Base-by-base conservation (phyloP, 106 monocot genomes). In the Cymbidium sinense region DNA sequence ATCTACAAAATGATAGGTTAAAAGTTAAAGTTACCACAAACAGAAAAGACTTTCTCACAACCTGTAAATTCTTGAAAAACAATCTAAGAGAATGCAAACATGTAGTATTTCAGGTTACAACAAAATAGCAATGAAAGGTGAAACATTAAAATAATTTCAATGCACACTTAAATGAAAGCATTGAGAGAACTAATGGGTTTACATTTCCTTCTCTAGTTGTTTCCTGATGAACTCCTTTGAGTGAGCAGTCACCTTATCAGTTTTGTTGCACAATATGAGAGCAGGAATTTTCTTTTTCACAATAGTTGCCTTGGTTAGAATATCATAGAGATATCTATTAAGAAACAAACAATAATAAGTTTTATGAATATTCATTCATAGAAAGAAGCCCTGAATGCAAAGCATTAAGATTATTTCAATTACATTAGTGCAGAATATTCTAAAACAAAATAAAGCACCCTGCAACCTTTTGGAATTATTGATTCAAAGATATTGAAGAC, bases 181-280 rank as follows among this genome's bases (percentile, higher is more conserved):
- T 18, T 23, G 6, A 71, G 71, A 21, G 13, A 37, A 13, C 44
- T 52, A 47, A 70, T 37, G 25, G n/a, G n/a, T 86, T 77, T 90
- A 95, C 95, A 96, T 90, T 87, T 99, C 98, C 81, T 99, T 99
- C 86, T 99, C 98, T 35, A 99, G 78, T 50, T 99, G 98, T 74
- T 99, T 99, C 87, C 82, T 87, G 54, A 99, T 95, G 79, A 99
- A 99, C 35, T 99, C 98, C 79, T 94, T 94, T 7, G 98, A 89
- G 80, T 99, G 98, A 39, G 98, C 94, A 29, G 92, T 94, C n/a
- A n/a, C 94, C 78, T 95, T 94, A 83, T 99, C 98, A 50, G n/a
- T n/a, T 87, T 99, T 94, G 85, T 99, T 99, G 74, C 94, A 99
- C 47, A 92, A 54, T 76, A 99, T 90, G 21, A 94, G 86, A 67